A percentile compares a stretch with the other conserved stretches of the same genome.
These are phyloP conservation scores for Heliosperma pusillum DNA, from an alignment of 148 eudicot species.

Conservation along the genomic window DNA sequence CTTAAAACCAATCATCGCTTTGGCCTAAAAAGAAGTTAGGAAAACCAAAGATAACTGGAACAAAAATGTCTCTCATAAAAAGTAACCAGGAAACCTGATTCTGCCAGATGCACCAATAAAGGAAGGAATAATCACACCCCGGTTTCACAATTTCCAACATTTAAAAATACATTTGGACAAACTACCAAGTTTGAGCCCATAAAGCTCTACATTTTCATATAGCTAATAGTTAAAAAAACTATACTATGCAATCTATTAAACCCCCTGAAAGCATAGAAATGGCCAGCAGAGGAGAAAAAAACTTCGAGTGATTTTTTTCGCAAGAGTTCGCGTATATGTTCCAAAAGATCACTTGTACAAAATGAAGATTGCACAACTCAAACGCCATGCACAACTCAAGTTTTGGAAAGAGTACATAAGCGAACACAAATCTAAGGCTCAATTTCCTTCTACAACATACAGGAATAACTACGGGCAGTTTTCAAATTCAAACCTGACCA, in stretches of 20 bases:
- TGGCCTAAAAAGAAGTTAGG: too few species aligned
- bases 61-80: too few species aligned
- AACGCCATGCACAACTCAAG: not conserved
- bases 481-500: not conserved
- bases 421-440: not conserved
- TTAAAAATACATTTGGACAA: not conserved
- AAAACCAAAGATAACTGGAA: too few species aligned
- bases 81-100: too few species aligned
- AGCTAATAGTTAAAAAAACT: too few species aligned
- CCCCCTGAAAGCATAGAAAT: not conserved
- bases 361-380: conserved; percentile 6
- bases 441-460: conserved; percentile 5
- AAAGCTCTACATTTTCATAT: not conserved
- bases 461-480: not conserved
- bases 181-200: not conserved
- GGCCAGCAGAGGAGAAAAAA: not conserved
- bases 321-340: not conserved
- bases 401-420: not conserved
- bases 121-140: too few species aligned
- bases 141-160: too few species aligned
- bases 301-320: not conserved
- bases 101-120: too few species aligned
- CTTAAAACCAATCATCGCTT: too few species aligned
- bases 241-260: not conserved
- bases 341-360: not conserved